Base-by-base conservation (phyloP, 805 yeast species). In the Starmera pachycereana region DNA sequence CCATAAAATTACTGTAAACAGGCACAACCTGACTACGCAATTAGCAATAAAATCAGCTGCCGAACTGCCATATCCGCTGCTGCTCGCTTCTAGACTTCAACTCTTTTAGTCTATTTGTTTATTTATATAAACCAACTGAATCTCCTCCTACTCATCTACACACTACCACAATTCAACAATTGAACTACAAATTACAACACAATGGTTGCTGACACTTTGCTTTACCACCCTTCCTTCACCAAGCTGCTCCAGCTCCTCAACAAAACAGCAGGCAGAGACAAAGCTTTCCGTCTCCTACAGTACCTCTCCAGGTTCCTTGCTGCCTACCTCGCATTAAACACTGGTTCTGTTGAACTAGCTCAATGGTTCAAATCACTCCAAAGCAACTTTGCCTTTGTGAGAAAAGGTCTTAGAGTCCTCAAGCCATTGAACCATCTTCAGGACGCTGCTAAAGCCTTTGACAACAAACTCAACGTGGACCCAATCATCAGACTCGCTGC, bases 391-490 rank as follows among this genome's bases (percentile, higher is more conserved):
- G 72, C 85, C 2, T 59, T 80, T 43, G 70, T 85, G 46, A 78
- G 97, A 59, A 90, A 90, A 65, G 79, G 88, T 18, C 63, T 89
- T 67, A 75, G 97, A 54, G 77, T 81, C 54, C 74, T 87, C 46
- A 89, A 88, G 62, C 95, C 95, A 1, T 63, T 89, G 52, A 70
- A 69, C 51, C 87, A 81, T 56, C 54, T 84, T 40, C 77, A 78
- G 51, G 71, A 75, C n/a, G 84, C 89, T 5, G 68, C 82, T 3
- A 69, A 72, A 46, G 72, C 84, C 12, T 72, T 67, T 51, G 84
- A 78, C 54, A 78, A 85, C 61, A 81, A 83, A 65, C 71, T 87
- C 35, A 57, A 72, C 39, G 25, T 22, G 25, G 90, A 82, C 57
- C 72, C 73, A 10, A 61, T 76, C 22, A 47, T 66, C 50, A 75